Evolutionary conservation across 1,139 yeast species (phyloP).

Genomic region (Blastobotrys proliferans): DNA sequence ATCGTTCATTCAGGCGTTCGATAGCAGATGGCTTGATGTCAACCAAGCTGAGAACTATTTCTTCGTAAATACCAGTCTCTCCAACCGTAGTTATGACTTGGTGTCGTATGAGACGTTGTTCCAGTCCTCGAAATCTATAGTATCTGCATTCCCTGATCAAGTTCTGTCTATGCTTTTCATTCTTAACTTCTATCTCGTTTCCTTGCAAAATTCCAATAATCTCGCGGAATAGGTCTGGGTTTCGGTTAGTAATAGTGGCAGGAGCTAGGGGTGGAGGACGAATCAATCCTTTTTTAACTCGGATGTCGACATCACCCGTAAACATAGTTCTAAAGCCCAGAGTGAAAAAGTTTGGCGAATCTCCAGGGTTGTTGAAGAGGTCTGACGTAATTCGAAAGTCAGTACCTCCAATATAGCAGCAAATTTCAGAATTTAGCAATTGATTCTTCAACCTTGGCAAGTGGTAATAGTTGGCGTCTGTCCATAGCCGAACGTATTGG

Average conservation of each 20-base stretch:
- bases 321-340: conserved; percentile 52
- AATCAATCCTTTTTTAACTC: conserved; percentile 33
- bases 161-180: conserved; percentile 52
- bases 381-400: conserved; percentile 57
- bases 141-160: conserved; percentile 68
- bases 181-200: conserved; percentile 42
- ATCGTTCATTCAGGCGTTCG: conserved; percentile 2
- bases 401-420: conserved; percentile 57
- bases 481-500: conserved; percentile 57
- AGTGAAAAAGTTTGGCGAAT: conserved; percentile 72
- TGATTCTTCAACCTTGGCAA: conserved; percentile 52
- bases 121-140: conserved; percentile 70
- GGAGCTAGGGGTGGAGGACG: conserved; percentile 80
- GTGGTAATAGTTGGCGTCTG: conserved; percentile 73
- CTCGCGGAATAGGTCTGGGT: conserved; percentile 57
- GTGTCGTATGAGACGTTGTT: conserved; percentile 61
- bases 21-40: conserved; percentile 36
- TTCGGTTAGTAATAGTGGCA: conserved; percentile 48
- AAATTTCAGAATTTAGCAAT: conserved; percentile 53
- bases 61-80: conserved; percentile 36
- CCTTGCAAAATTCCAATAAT: conserved; percentile 57
- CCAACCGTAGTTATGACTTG: conserved; percentile 40
- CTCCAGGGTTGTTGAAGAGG: conserved; percentile 56
- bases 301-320: conserved; percentile 44
- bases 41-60: conserved; percentile 50